Evolutionary conservation across 2,329 filamentous ascomycete genomes (phyloP), one percentile per base, ranked within the genome.

Genomic region (Pseudocercospora musae): DNA sequence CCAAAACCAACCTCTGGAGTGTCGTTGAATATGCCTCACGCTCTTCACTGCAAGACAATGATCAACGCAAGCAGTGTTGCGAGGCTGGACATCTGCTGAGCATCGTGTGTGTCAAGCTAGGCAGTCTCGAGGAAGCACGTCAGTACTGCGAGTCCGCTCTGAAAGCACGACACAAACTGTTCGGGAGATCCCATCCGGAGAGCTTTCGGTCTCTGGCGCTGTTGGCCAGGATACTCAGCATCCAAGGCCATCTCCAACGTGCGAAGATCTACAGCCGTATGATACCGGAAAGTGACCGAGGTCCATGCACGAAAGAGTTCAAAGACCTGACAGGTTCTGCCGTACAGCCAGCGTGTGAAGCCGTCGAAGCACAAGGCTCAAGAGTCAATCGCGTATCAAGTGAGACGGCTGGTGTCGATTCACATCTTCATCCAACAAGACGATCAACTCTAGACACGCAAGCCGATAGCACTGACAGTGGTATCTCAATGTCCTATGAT

Each of bases 1-100:
- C 70, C 10, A 66, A 72, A 64, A 61, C 62, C 52, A 68, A 69
- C 46, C 67, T 74, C 11, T 21, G 49, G 31, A 58, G 29, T 18
- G 50, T 63, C 10, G 20, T 63, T 8, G 60, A 63, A 31, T 27
- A 31, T 20, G 48, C 49, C 8, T 60, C 53, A 10, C 50, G 23
- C 2, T 33, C 48, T 42, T 27, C 31, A n/a, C 25, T 29, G 10
- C 31, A 31, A 13, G 33, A 42, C 13, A 40, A 63, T 55, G 60
- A 60, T 42, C 57, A 58, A 20, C 52, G 50, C 27, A 23, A 27
- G 9, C 53, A 59, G 31, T 44, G 62, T 8, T 67, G 65, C 40
- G 59, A 62, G 18, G 62, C 57, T 18, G 57, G 65, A n/a, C 65
- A 67, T 42, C 44, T 67, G 9, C 57, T 67, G 15, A 25, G 62